Conservation (phyloP, 805 yeast genomes). For the Wickerhamiella musiphila region DNA sequence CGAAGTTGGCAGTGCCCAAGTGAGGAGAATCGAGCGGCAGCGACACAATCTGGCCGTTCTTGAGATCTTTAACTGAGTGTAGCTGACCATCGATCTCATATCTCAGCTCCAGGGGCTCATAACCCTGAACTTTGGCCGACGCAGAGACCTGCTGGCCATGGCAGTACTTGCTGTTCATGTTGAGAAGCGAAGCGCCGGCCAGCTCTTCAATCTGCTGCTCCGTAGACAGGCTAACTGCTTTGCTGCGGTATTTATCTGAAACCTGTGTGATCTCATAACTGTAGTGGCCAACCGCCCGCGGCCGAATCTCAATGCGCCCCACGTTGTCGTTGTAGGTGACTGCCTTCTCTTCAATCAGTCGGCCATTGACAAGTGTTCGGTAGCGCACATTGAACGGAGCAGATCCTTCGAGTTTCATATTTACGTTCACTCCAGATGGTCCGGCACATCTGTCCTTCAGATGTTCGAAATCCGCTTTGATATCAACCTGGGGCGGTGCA, state of each 20-base stretch:
- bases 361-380: conserved; percentile 28
- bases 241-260: conserved; percentile 24
- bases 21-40: not conserved
- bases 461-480: conserved; percentile 31
- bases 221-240: conserved; percentile 14
- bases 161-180: conserved; percentile 24
- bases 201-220: conserved; percentile 22
- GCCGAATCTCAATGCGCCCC: conserved; percentile 49
- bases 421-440: conserved; percentile 67
- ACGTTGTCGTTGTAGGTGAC: conserved; percentile 23
- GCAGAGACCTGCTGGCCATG: conserved; percentile 30
- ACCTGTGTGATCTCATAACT: conserved; percentile 62
- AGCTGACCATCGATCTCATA: conserved; percentile 34
- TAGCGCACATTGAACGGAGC: conserved; percentile 67
- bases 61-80: conserved; percentile 1
- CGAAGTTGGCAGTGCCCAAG: conserved; percentile 45
- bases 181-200: conserved; percentile 25
- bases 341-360: conserved; percentile 18
- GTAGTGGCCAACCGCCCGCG: conserved; percentile 67
- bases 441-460: conserved; percentile 84
- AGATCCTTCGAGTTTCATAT: conserved; percentile 49
- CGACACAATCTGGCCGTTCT: not conserved
- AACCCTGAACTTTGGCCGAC: conserved; percentile 54
- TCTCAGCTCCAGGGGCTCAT: conserved; percentile 54
- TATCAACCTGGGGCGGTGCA: conserved; percentile 35